These are phyloP conservation scores for Apostasia ramifera DNA, from an alignment of 106 monocot species.

Conservation along the genomic window DNA sequence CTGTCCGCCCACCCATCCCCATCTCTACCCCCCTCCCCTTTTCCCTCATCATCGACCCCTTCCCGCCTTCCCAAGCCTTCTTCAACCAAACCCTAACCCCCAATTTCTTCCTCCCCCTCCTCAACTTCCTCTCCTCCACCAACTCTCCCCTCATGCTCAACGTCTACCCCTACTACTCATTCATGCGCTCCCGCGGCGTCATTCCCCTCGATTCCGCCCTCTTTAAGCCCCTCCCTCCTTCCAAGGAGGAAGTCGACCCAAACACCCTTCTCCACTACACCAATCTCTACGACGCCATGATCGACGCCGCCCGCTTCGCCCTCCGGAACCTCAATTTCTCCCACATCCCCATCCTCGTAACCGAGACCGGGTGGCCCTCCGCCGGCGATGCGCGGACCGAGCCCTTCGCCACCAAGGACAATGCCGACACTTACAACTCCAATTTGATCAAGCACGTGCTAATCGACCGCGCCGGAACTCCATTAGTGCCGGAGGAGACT, in stretches of 20 bases:
- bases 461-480: constrained; percentile 58
- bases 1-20: constrained; percentile 24
- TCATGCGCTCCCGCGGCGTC: constrained; percentile 45
- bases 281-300: constrained; percentile 85
- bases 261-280: constrained; percentile 94
- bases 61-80: constrained; percentile 87
- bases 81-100: constrained; percentile 68
- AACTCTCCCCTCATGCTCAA: constrained; percentile 69
- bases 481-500: constrained; percentile 55
- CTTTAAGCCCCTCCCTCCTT: constrained; percentile 64
- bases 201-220: constrained; percentile 80
- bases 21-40: constrained; percentile 68
- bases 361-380: constrained; percentile 94
- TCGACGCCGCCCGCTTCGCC: constrained; percentile 79
- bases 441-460: constrained; percentile 80
- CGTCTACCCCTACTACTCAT: constrained; percentile 82
- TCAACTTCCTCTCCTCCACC: constrained; percentile 42
- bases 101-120: constrained; percentile 50
- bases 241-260: constrained; percentile 77
- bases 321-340: constrained; percentile 63
- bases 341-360: constrained; percentile 47
- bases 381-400: constrained; percentile 38
- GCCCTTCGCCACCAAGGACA: constrained; percentile 63
- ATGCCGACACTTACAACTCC: constrained; percentile 75
- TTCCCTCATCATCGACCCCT: constrained; percentile 60